phyloP scores from a whole-genome alignment of 192 early-diverging fungal species.

The Coemansia sp. region DNA sequence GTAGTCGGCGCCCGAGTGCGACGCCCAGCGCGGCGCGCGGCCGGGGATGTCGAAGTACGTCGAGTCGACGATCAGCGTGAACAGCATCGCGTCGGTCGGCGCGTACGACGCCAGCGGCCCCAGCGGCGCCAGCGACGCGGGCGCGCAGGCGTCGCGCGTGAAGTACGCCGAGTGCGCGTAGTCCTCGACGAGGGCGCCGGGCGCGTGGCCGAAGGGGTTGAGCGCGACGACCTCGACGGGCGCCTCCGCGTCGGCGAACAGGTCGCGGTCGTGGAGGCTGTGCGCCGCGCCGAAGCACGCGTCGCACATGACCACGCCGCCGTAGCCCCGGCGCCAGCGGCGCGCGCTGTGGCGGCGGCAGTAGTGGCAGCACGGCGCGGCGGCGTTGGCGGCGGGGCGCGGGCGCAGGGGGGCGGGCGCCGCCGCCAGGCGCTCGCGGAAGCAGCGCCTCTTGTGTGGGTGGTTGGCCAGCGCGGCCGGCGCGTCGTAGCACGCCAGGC shows the following conservation, averaged over 20 bases:
- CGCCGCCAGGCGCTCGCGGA: slow-evolving; percentile 41
- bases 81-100: slow-evolving; percentile 57
- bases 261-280: slow-evolving; percentile 26
- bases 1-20: slow-evolving; percentile 91
- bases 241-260: slow-evolving; percentile 22
- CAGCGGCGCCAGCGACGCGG: slow-evolving; percentile 40
- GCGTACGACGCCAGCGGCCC: slow-evolving; percentile 46
- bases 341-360: slow-evolving; percentile 37
- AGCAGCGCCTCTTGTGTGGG: slow-evolving; percentile 54
- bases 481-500: slow-evolving; percentile 49
- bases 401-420: neutral
- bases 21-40: slow-evolving; percentile 85
- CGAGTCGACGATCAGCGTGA: slow-evolving; percentile 72
- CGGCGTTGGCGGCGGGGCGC: neutral
- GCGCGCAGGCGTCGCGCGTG: slow-evolving; percentile 49
- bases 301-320: slow-evolving; percentile 53
- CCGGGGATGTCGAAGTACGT: slow-evolving; percentile 92
- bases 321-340: slow-evolving; percentile 52
- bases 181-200: slow-evolving; percentile 34
- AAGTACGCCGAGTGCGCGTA: slow-evolving; percentile 48
- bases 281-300: slow-evolving; percentile 44
- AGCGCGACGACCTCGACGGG: slow-evolving; percentile 46
- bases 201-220: slow-evolving; percentile 45
- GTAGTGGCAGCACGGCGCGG: slow-evolving; percentile 41
- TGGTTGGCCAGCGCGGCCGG: slow-evolving; percentile 41